Evolutionary conservation across 73 alveolate species (phyloP).

Genomic region (Tetrahymena thermophila): DNA sequence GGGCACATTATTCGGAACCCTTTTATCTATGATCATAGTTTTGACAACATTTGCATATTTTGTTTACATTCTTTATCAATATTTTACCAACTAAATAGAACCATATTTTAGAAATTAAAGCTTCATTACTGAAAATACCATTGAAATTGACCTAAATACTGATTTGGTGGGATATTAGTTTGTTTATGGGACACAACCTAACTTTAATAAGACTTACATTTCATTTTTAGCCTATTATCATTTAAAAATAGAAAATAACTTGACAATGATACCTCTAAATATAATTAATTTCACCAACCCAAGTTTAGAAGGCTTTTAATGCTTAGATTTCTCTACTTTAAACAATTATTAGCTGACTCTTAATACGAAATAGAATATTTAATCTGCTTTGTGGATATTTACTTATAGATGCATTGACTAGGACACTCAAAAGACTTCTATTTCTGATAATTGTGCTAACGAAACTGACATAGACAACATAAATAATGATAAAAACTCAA

Average conservation of each 20-base stretch:
- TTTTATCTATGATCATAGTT: too few relatives aligned
- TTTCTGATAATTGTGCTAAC: neutral
- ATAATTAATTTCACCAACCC: neutral
- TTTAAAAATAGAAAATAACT: too few relatives aligned
- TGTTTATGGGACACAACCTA: neutral
- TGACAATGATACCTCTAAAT: too few relatives aligned
- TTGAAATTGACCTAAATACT: neutral
- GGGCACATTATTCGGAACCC: too few relatives aligned
- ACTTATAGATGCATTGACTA: neutral
- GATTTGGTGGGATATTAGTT: neutral
- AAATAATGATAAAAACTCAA: neutral
- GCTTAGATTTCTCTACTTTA: neutral
- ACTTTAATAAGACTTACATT: neutral
- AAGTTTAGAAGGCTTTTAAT: neutral
- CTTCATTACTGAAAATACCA: neutral
- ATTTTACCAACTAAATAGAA: neutral
- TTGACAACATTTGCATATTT: neutral
- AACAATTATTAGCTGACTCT: too few relatives aligned
- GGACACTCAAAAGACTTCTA: neutral
- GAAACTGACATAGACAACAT: neutral
- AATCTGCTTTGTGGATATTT: neutral
- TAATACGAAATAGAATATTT: neutral
- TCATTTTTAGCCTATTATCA: too few relatives aligned
- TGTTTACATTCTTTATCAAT: too few relatives aligned
- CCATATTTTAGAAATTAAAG: neutral